These are phyloP conservation scores for Aspergillus fumigatiaffinis DNA, from an alignment of 2,329 filamentous ascomycete species.

Conservation along the genomic window DNA sequence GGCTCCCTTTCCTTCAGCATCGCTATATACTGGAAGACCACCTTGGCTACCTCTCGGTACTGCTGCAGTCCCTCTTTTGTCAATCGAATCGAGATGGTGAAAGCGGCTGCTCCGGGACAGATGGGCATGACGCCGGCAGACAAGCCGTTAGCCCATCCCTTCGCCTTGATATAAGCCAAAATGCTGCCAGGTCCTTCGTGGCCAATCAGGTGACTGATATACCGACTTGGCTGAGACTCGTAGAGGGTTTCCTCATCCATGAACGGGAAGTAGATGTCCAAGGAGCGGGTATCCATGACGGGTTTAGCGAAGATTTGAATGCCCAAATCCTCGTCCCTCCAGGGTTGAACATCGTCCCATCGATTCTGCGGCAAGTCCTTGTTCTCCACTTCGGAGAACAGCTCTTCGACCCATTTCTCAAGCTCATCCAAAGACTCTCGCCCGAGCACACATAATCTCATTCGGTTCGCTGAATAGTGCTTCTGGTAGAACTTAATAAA, in stretches of 20 bases:
- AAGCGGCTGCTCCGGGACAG: conserved; percentile 76
- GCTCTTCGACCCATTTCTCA: conserved; percentile 76
- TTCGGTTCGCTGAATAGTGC: conserved; percentile 88
- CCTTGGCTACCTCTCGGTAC: conserved; percentile 76
- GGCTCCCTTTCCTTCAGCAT: conserved; percentile 76
- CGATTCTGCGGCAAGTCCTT: conserved; percentile 68
- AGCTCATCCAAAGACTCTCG: conserved; percentile 76
- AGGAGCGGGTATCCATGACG: conserved; percentile 77
- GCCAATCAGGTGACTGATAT: conserved; percentile 83
- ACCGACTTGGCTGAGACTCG: conserved; percentile 77
- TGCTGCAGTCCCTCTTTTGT: conserved; percentile 81
- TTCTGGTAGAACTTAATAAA: conserved; percentile 89
- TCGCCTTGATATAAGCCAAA: conserved; percentile 81
- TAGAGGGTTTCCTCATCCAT: conserved; percentile 77
- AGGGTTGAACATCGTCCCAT: conserved; percentile 62
- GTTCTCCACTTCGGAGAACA: conserved; percentile 78
- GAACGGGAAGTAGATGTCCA: conserved; percentile 80
- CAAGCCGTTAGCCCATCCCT: conserved; percentile 82
- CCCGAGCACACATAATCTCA: conserved; percentile 86
- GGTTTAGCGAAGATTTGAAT: conserved; percentile 84
- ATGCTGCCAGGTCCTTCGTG: conserved; percentile 92
- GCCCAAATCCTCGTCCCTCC: conserved; percentile 56
- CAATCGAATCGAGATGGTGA: conserved; percentile 72
- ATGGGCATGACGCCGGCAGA: conserved; percentile 72
- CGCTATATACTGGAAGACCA: conserved; percentile 86